A percentile compares a stretch with the other conserved stretches of the same genome.
phyloP scores from a whole-genome alignment of 225 moss, liverwort and hornwort species.

The Asterella californica region DNA sequence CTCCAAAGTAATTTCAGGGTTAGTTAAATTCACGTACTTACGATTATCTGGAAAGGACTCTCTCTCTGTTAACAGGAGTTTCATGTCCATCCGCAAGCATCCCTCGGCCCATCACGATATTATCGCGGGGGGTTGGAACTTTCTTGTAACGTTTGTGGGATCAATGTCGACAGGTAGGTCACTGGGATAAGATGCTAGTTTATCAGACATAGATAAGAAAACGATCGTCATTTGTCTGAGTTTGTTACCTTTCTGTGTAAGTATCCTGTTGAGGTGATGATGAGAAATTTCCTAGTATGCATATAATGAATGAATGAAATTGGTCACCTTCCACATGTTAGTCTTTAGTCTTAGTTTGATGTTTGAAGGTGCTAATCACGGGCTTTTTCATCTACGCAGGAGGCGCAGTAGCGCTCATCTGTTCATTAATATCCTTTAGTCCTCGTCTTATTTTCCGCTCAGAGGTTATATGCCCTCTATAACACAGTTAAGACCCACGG shows the following conservation, averaged over 20 bases:
- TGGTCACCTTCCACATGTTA: background rate
- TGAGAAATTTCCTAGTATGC: no score
- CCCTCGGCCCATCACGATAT: conserved; percentile 70
- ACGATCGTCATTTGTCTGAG: background rate
- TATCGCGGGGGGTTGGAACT: conserved; percentile 76
- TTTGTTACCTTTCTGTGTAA: no score
- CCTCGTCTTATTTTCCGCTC: background rate
- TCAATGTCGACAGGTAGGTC: conserved; percentile 77
- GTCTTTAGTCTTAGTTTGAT: no score
- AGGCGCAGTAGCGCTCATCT: conserved; percentile 84
- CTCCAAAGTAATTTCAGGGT: background rate
- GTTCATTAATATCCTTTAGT: conserved; percentile 83
- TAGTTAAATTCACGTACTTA: background rate
- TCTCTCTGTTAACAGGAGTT: conserved; percentile 52
- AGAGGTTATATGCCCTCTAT: background rate
- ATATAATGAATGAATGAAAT: background rate
- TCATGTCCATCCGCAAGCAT: conserved; percentile 78
- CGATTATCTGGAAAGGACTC: background rate
- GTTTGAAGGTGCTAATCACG: background rate
- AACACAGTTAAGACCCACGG: background rate
- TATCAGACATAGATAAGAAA: background rate
- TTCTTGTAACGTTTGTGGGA: conserved; percentile 89
- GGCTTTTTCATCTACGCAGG: conserved; percentile 50
- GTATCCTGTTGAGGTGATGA: background rate
- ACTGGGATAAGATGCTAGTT: background rate